phyloP scores from a whole-genome alignment of 225 moss, liverwort and hornwort genomes.

The Polytrichum commune region DNA sequence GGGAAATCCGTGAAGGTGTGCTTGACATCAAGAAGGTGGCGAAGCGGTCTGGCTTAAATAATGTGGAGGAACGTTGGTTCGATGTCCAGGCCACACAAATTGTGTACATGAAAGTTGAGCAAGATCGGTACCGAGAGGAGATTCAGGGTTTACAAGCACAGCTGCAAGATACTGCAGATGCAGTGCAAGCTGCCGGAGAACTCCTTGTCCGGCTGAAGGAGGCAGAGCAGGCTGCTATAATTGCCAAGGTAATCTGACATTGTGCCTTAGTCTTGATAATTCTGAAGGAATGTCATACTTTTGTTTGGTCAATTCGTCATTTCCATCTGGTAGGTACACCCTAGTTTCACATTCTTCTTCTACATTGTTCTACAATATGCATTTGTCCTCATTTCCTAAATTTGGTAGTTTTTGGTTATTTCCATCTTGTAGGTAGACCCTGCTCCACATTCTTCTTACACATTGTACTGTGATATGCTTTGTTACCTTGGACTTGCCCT shows the following conservation, averaged over 20 bases:
- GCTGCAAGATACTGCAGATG: conserved; percentile 86
- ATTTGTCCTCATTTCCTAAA: background rate
- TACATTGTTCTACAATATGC: too few species aligned
- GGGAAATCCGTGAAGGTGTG: conserved; percentile 69
- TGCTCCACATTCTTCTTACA: too few species aligned
- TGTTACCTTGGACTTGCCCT: too few species aligned
- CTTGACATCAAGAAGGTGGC: conserved; percentile 58
- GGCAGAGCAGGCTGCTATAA: conserved; percentile 64
- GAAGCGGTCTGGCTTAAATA: conserved; percentile 57
- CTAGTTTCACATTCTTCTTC: too few species aligned
- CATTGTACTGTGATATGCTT: too few species aligned
- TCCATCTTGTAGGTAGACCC: background rate
- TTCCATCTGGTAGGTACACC: too few species aligned
- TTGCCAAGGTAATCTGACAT: conserved; percentile 50
- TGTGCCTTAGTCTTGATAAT: background rate
- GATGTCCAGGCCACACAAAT: conserved; percentile 73
- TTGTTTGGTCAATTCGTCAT: background rate
- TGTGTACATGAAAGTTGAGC: conserved; percentile 51
- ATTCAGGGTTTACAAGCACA: conserved; percentile 61
- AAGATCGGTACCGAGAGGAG: conserved; percentile 59
- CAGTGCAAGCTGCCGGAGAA: conserved; percentile 91
- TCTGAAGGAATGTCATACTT: background rate
- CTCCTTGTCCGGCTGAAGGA: conserved; percentile 85
- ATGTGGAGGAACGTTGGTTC: conserved; percentile 71
- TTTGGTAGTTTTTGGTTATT: background rate